Evolutionary conservation across 768 basidiomycete species (phyloP).

Genomic region (Trametes sanguinea): DNA sequence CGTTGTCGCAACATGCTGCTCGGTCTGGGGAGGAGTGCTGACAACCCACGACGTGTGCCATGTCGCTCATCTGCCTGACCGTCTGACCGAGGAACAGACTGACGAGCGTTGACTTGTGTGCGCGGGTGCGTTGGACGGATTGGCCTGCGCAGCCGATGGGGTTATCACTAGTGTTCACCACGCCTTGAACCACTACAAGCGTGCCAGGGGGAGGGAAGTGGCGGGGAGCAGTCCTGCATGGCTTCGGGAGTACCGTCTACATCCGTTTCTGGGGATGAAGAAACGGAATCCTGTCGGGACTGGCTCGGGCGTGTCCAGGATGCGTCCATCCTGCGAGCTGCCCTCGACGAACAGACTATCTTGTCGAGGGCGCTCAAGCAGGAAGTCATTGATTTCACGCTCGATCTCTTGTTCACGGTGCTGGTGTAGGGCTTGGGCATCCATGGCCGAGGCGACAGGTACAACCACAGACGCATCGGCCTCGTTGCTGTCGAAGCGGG

Average conservation of each 20-base stretch:
- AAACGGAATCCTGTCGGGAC: background rate
- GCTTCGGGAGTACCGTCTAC: conserved; percentile 1
- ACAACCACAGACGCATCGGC: background rate
- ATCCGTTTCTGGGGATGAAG: background rate
- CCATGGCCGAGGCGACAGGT: no score
- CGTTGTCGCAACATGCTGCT: conserved; percentile 32
- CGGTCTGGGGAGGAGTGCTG: conserved; percentile 43
- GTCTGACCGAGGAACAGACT: conserved; percentile 24
- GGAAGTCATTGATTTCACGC: conserved; percentile 26
- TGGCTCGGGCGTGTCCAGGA: background rate
- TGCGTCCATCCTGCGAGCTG: conserved; percentile 15
- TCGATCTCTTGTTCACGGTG: conserved; percentile 18
- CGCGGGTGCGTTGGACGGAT: conserved; percentile 22
- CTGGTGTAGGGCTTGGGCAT: background rate
- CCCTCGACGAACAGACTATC: conserved; percentile 18
- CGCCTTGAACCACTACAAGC: conserved; percentile 81
- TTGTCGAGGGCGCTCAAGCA: conserved; percentile 11
- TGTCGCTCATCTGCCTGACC: conserved; percentile 32
- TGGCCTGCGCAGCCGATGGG: conserved; percentile 33
- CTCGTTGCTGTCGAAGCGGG: background rate
- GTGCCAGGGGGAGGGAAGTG: conserved; percentile 73
- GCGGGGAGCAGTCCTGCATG: conserved; percentile 17
- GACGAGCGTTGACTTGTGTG: conserved; percentile 36
- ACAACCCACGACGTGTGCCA: conserved; percentile 37
- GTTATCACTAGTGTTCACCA: conserved; percentile 76